Base-by-base conservation (phyloP, 1,139 yeast species). In the Yamadazyma dushanensis region DNA sequence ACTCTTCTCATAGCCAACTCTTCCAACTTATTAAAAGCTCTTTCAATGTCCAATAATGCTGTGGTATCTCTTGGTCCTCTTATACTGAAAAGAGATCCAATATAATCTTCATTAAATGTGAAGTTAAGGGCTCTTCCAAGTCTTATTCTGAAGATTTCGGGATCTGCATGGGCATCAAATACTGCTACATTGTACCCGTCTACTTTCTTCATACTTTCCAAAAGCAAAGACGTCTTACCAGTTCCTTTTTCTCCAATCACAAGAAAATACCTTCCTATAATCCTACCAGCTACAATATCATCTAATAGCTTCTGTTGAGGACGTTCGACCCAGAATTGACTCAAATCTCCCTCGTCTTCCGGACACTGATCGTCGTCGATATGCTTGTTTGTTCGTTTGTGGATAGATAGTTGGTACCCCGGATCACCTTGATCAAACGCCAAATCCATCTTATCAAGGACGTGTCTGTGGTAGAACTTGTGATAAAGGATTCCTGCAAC, bases 1-100 rank as follows among this genome's bases (percentile, higher is more conserved):
- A 70, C 70, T 38, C 82, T 63, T 31, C 61, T 53, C 2, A 83
- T 64, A 0, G 95, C 92, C 29, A 85, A 82, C 45, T 80, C 80
- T 50, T 86, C 95, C 14, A 86, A 61, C 46, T 82, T 83, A 43
- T 79, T 76, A 57, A 86, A 83, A 0, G 94, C 95, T 34, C 95
- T 65, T 55, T 86, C 95, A 38, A 86, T 85, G 54, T 86, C 95
- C 30, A 86, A 63, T 35, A 85, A 60, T 0, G 95, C 94, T 0
- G 92, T 83, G 6, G 95, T 83, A 46, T 86, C 95, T 43, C 95
- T 69, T 6, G 95, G 95, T 0, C 95, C 95, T 28, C 87, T 63
- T 36, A 86, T 83, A n/a, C 88, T 80, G 47, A 86, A 86, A 38
- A 86, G 62, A 0, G 90, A 79, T 0, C 95, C 95, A 41, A 86